Evolutionary conservation across 2,329 filamentous ascomycete species (phyloP).

Genomic region (Chrysosphaeria jannelii): DNA sequence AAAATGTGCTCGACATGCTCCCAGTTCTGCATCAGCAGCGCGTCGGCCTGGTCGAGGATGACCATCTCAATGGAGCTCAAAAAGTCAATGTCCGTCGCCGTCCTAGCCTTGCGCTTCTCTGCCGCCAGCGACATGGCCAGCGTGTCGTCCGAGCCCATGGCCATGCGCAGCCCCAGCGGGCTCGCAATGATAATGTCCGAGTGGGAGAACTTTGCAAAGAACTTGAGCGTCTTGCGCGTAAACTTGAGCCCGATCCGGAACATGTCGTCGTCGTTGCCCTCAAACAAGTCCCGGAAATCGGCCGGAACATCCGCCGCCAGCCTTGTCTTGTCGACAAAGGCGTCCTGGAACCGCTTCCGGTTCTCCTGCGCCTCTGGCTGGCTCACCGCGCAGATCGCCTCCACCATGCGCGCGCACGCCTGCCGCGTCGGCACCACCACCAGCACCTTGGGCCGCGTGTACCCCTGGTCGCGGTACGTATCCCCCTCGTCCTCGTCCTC

Average conservation of each 20-base stretch:
- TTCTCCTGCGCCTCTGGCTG: conserved; percentile 83
- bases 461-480: conserved; percentile 75
- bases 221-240: conserved; percentile 83
- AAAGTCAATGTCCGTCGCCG: conserved; percentile 52
- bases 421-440: conserved; percentile 74
- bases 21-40: conserved; percentile 94
- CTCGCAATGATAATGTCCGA: conserved; percentile 87
- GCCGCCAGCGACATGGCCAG: conserved; percentile 16
- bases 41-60: conserved; percentile 74
- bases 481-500: conserved; percentile 30
- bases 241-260: conserved; percentile 92
- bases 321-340: conserved; percentile 33
- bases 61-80: conserved; percentile 79
- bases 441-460: conserved; percentile 77
- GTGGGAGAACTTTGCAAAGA: conserved; percentile 83
- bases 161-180: conserved; percentile 65
- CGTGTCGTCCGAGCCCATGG: conserved; percentile 46
- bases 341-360: conserved; percentile 68
- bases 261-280: conserved; percentile 90
- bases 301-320: conserved; percentile 31
- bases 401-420: conserved; percentile 49
- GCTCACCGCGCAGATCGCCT: conserved; percentile 46
- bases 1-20: conserved; percentile 85
- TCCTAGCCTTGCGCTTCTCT: conserved; percentile 10
- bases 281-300: conserved; percentile 72